A percentile compares a stretch with the other conserved stretches of the same genome.
phyloP scores from a whole-genome alignment of 331 rosid genomes.

The Malus hybrid region DNA sequence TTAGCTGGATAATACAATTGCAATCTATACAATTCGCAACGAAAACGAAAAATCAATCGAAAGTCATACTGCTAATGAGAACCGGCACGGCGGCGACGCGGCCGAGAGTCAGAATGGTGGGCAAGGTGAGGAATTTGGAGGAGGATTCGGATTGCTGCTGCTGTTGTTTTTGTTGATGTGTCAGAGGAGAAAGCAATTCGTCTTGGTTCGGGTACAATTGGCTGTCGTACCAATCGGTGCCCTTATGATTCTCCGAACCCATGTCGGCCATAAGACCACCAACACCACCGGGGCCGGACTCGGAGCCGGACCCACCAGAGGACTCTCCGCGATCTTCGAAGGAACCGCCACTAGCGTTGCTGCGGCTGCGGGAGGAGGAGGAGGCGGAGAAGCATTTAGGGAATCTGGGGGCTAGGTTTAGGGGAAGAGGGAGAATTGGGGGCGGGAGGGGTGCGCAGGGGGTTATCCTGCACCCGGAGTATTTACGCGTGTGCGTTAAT shows the following conservation, averaged over 20 bases:
- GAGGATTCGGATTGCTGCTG: constrained; percentile 28
- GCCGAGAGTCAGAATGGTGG: constrained; percentile 80
- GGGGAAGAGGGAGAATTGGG: background rate
- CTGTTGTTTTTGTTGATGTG: constrained; percentile 1
- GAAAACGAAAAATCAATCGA: too few species aligned
- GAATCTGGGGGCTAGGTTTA: constrained; percentile 19
- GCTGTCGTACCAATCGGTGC: constrained; percentile 17
- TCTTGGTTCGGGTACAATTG: background rate
- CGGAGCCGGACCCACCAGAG: constrained; percentile 7
- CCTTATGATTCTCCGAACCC: constrained; percentile 42
- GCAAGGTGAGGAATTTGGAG: constrained; percentile 76
- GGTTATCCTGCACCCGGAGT: constrained; percentile 19
- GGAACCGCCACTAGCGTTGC: background rate
- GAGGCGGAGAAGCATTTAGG: constrained; percentile 5
- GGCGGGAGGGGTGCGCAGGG: constrained; percentile 13
- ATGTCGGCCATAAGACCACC: constrained; percentile 29
- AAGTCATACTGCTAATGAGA: constrained; percentile 47
- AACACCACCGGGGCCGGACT: constrained; percentile 16
- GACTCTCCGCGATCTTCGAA: background rate
- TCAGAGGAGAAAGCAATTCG: constrained; percentile 5
- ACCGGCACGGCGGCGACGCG: constrained; percentile 94
- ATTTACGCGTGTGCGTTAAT: background rate
- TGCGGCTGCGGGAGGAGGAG: background rate
- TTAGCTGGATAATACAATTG: background rate
- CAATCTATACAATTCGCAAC: background rate